Evolutionary conservation across 164 flowering plant genomes (phyloP), one percentile per base, ranked within the genome.

Genomic region (Warburgia ugandensis): DNA sequence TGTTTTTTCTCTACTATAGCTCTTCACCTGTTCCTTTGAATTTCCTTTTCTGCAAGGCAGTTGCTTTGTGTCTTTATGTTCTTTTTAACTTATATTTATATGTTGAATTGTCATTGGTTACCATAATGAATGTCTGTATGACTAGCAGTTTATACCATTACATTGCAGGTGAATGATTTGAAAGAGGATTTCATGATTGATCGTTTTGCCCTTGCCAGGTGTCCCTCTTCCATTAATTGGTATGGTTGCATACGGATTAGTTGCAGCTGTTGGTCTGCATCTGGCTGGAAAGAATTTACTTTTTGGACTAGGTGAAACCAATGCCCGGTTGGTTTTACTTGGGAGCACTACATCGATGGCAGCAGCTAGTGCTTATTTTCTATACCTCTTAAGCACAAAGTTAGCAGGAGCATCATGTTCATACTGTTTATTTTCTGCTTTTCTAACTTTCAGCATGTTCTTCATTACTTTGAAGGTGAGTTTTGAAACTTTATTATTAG

Each of bases 281-380:
- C 68, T 86, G 62, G 57, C 72, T 19, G 60, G 57, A 61, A 74
- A 77, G 67, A 64, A 53, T 12, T 65, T 69, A 41, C 77, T 76
- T 27, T 70, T 75, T 51, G 81, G 76, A 40, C 50, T 86, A 7
- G 55, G 52, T 49, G 78, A 77, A 73, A 64, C 62, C 32, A 62
- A 61, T 66, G 89, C 73, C 32, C 91, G 86, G 27, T 38, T 76
- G 46, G 40, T 80, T 53, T 75, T 92, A 64, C 76, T 83, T 56
- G 84, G 79, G 46, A 66, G 53, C 60, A 73, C 86, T 35, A 82
- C 96, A 27, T 67, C 98, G 36, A 83, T 92, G 95, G 90, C 86
- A 50, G 71, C 80, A 59, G 88, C 98, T 14, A 92, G 98, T 77
- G 76, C 80, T 37, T 92, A 85, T 56, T 88, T 92, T 45, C 46